Evolutionary conservation across 208 protist genomes (phyloP), one percentile per base, ranked within the genome.

Genomic region (Trypanosoma brucei): DNA sequence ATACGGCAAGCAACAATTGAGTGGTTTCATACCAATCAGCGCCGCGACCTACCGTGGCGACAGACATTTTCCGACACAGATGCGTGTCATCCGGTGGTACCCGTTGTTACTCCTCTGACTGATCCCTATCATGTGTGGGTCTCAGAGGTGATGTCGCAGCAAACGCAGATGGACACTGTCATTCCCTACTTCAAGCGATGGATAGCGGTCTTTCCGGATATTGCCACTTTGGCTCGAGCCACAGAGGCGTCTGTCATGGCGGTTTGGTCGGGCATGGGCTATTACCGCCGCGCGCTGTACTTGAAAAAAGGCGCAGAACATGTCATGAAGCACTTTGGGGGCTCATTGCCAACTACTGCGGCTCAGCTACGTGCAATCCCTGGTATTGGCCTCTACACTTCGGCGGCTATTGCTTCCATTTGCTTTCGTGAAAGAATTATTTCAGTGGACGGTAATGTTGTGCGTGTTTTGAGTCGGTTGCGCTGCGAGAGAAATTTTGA

Each of bases 101-200:
- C 33, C 11, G 49, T 30, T 42, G 54, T 62, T 55, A 46, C 51
- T 5, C 54, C 36, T 36, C 3, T 78, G 59, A 59, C 52, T n/a
- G 75, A 95, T 57, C 79, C 91, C 2, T 97, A 97, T 64, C 73
- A 82, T 49, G 83, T 97, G 4, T 97, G 93, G 94, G 91, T 98
- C 42, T 94, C 84, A 1, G 93, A 98, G 71, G 88, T 97, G 30
- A 98, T 98, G 94, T 92, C 91, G 0, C 96, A 98, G 70, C 96
- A 98, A 72, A 98, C 96, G 3, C 89, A 83, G 39, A 91, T 98
- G 56, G 81, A 77, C 5, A 96, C 92, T 0, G 93, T 98, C 34
- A 86, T 96, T 54, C 45, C 55, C 35, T 98, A 98, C 72, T 98
- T 84, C 62, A 48, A 59, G 2, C 40, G 48, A 35, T 98, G 96